Evolutionary conservation across 2,329 filamentous ascomycete genomes (phyloP).

Genomic region (Lachnellula suecica): DNA sequence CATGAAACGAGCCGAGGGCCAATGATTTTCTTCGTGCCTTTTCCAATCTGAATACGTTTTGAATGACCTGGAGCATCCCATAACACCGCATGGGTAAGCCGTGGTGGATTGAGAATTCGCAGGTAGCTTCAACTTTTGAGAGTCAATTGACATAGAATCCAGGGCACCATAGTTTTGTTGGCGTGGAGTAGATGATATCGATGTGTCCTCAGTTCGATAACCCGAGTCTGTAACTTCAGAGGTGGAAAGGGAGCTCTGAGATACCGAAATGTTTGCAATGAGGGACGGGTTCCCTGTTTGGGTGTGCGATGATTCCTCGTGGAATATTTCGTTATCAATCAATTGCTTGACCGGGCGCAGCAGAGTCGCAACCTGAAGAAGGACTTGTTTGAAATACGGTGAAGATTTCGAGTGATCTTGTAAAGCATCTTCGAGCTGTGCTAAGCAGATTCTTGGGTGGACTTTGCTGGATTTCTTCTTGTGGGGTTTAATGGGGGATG

Average conservation of each 20-base stretch:
- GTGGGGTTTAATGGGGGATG: neutral
- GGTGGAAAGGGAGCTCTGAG: neutral
- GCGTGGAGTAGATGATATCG: constrained; percentile 10
- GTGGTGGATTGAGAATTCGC: neutral
- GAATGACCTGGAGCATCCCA: neutral
- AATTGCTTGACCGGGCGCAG: neutral
- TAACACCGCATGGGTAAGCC: constrained; percentile 1
- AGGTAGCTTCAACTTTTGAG: neutral
- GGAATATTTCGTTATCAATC: neutral
- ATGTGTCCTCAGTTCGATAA: constrained; percentile 10
- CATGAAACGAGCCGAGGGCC: constrained; percentile 16
- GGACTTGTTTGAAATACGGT: neutral
- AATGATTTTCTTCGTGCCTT: constrained; percentile 20
- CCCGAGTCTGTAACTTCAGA: constrained; percentile 3
- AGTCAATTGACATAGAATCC: neutral
- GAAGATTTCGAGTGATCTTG: neutral
- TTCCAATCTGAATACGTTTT: constrained; percentile 10
- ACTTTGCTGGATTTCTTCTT: neutral
- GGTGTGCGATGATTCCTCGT: neutral
- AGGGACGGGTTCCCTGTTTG: neutral
- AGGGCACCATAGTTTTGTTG: neutral
- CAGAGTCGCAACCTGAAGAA: neutral
- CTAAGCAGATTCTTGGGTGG: neutral
- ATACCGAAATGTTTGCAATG: neutral
- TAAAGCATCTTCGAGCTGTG: neutral